Conservation (phyloP, 768 basidiomycete species). For the Rhizopogon vinicolor region DNA sequence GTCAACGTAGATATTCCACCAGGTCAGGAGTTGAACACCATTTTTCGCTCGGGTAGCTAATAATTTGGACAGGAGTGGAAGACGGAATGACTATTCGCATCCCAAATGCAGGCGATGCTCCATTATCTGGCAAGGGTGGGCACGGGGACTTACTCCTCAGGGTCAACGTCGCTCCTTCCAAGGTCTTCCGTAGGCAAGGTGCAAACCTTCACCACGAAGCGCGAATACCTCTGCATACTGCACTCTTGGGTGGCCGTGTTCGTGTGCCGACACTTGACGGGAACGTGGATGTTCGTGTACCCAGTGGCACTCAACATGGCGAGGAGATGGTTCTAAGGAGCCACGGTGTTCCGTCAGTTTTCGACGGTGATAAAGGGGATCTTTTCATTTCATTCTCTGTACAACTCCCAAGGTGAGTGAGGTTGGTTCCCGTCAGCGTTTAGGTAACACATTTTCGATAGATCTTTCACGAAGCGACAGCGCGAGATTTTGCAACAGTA, state of each 20-base stretch:
- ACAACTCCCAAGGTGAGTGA: conserved; percentile 80
- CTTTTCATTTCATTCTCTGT: conserved; percentile 86
- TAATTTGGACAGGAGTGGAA: conserved; percentile 65
- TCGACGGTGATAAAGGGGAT: conserved; percentile 66
- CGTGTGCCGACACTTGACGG: conserved; percentile 94
- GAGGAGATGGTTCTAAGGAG: conserved; percentile 95
- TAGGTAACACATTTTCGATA: conserved; percentile 25
- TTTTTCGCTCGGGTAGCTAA: not conserved
- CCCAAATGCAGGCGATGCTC: conserved; percentile 77
- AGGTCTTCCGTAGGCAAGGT: conserved; percentile 87
- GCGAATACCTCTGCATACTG: conserved; percentile 85
- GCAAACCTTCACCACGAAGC: conserved; percentile 87
- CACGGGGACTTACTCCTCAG: conserved; percentile 86
- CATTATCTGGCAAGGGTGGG: conserved; percentile 71
- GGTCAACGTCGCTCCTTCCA: conserved; percentile 78
- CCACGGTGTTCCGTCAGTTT: conserved; percentile 70
- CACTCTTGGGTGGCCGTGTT: conserved; percentile 89
- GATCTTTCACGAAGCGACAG: conserved; percentile 80
- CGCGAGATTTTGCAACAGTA: conserved; percentile 84
- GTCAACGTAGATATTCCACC: conserved; percentile 83
- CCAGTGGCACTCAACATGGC: conserved; percentile 91
- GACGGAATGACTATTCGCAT: conserved; percentile 91
- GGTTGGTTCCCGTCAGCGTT: conserved; percentile 2
- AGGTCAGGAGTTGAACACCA: conserved; percentile 44
- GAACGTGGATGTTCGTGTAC: conserved; percentile 91